Percentiles rank a stretch among this genome's conserved stretches.
These are phyloP conservation scores for Blastocystis sp. DNA, from an alignment of 352 stramenopile genomes.

Conservation along the genomic window DNA sequence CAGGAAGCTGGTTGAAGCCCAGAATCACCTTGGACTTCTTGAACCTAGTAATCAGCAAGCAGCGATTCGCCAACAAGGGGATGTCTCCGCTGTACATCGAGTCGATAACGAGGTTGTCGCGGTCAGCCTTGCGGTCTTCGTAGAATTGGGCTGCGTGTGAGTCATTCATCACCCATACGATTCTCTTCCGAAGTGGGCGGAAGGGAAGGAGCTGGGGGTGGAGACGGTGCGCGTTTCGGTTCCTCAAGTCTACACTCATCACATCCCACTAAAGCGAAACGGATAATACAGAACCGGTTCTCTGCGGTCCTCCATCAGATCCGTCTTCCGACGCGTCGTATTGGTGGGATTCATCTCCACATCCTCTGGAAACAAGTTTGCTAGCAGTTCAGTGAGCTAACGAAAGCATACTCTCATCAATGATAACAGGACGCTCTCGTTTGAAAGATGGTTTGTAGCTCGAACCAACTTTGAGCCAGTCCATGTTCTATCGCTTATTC, in stretches of 20 bases:
- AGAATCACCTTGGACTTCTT: constrained; percentile 32
- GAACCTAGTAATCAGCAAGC: background rate
- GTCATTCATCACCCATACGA: too few species aligned
- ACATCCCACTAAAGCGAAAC: too few species aligned
- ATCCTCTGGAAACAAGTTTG: too few species aligned
- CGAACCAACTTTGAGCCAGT: background rate
- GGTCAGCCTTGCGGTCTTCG: background rate
- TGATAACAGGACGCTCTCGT: background rate
- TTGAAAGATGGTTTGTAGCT: constrained; percentile 21
- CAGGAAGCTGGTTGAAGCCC: background rate
- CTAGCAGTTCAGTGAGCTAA: background rate
- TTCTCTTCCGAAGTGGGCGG: background rate
- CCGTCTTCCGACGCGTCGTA: too few species aligned
- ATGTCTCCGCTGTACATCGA: constrained; percentile 1
- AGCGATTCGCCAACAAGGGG: background rate
- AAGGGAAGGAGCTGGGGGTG: background rate
- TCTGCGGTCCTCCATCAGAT: too few species aligned
- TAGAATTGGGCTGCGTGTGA: background rate
- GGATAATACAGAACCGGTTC: too few species aligned
- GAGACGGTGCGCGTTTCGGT: too few species aligned
- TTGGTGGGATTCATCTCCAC: too few species aligned
- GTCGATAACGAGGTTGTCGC: constrained; percentile 23
- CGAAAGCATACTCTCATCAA: background rate
- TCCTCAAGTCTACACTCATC: too few species aligned
- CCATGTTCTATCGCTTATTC: constrained; percentile 11